Evolutionary conservation across 2,329 filamentous ascomycete genomes (phyloP), one percentile per base, ranked within the genome.

Genomic region (Huntiella abstrusa): DNA sequence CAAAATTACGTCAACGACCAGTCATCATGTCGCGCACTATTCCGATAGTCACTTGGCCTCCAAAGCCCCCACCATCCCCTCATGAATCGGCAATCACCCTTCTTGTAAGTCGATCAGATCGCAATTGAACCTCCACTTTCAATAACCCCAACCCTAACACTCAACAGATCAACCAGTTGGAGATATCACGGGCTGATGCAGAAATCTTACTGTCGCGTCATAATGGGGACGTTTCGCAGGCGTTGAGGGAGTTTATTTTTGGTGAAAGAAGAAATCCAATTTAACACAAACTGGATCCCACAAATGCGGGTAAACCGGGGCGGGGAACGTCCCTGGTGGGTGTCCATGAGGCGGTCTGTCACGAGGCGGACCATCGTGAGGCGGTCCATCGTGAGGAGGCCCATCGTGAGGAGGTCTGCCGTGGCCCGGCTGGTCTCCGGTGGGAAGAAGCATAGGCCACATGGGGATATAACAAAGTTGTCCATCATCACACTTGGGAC

Each of bases 151-250:
- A 28, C 22, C 22, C 22, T 28, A 28, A 28, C 22, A 10, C 8
- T 11, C 7, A 10, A 38, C 49, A 78, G 76, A 67, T 81, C 10
- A 75, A 82, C 41, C 71, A 87, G 58, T 68, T 87, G 32, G 82
- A 88, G 51, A 58, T 88, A 33, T 62, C 72, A 1, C 86, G 83
- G 60, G 54, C 64, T 2, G 84, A 78, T 59, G 83, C 80, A 1
- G 86, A 78, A 1, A 83, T 88, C 51, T 60, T 88, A 43, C 67
- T 91, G 4, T 79, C 77, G 59, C 66, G 70, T 4, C 68, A 86
- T 55, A 80, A 85, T 43, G 83, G 82, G 2, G 70, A 84, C 56
- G 72, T 71, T 1, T 67, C 78, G 35, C 69, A 73, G 59, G 81
- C 81, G 1, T 71, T 88, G 66, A 69, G 62, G 49, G 73, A 75